Conservation (phyloP, 257 asterid genomes). For the Solanum arcanum region DNA sequence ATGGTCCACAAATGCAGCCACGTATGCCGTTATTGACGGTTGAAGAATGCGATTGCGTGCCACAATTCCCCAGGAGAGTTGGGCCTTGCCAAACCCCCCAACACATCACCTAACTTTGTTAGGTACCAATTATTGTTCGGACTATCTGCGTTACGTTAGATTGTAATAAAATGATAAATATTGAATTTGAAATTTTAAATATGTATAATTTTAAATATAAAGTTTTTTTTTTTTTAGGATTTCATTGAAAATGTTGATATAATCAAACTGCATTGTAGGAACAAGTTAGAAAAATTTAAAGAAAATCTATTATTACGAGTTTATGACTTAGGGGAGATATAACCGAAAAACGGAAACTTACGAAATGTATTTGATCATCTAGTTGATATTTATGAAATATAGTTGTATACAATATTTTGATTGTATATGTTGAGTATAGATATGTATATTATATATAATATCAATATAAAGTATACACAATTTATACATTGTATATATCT, state of each 20-base stretch:
- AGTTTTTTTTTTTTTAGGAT: neutral
- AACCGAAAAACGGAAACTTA: neutral
- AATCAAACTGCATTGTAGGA: neutral
- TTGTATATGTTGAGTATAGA: neutral
- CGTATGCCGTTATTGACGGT: neutral
- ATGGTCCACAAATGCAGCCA: neutral
- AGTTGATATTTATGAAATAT: too few relatives aligned
- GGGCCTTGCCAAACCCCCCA: neutral
- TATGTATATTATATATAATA: too few relatives aligned
- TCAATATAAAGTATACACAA: neutral
- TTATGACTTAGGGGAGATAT: neutral
- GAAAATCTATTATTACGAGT: too few relatives aligned
- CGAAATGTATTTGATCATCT: too few relatives aligned
- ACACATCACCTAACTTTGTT: neutral
- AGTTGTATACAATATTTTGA: neutral
- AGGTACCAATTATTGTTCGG: neutral
- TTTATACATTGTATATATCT: too few relatives aligned
- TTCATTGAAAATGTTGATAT: rapidly evolving
- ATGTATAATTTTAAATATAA: neutral
- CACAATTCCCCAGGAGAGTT: neutral
- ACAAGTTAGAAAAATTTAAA: too few relatives aligned
- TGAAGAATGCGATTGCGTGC: neutral
- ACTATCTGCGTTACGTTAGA: rapidly evolving
- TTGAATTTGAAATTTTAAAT: too few relatives aligned
- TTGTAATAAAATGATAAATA: neutral